Evolutionary conservation across 371 early-diverging fungal species (phyloP).

Genomic region (Rhizopus sp.): DNA sequence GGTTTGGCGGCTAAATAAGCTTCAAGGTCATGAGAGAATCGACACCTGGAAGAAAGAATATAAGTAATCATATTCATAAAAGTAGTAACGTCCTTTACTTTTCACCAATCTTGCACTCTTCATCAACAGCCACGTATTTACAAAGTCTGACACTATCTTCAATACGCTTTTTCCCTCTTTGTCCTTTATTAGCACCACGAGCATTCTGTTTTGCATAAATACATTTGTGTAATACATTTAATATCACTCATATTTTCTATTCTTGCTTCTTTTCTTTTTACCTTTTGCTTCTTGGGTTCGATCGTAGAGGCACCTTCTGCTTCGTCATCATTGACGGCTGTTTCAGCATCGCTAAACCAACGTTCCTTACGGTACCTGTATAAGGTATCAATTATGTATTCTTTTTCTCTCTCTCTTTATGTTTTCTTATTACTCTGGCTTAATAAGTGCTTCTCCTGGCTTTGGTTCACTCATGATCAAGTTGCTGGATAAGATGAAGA

Average conservation of each 20-base stretch:
- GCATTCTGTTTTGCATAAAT: constrained; percentile 11
- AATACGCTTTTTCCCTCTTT: constrained; percentile 44
- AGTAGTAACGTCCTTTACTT: constrained; percentile 26
- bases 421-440: constrained; percentile 18
- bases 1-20: constrained; percentile 63
- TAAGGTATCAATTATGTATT: neutral
- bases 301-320: constrained; percentile 18
- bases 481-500: too few species aligned
- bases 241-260: neutral
- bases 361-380: constrained; percentile 42
- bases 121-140: constrained; percentile 46
- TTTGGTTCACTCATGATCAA: constrained; percentile 5
- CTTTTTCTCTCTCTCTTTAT: neutral
- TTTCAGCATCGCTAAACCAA: constrained; percentile 38
- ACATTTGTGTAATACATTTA: neutral
- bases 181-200: constrained; percentile 43
- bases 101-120: constrained; percentile 55
- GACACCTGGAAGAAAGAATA: constrained; percentile 48
- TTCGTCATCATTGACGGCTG: constrained; percentile 32
- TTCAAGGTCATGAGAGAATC: constrained; percentile 67
- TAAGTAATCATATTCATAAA: neutral
- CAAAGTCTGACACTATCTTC: constrained; percentile 53
- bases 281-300: constrained; percentile 23
- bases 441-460: constrained; percentile 30
- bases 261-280: neutral